phyloP scores from a whole-genome alignment of 495 filamentous ascomycete species.

The Zalerion maritima region DNA sequence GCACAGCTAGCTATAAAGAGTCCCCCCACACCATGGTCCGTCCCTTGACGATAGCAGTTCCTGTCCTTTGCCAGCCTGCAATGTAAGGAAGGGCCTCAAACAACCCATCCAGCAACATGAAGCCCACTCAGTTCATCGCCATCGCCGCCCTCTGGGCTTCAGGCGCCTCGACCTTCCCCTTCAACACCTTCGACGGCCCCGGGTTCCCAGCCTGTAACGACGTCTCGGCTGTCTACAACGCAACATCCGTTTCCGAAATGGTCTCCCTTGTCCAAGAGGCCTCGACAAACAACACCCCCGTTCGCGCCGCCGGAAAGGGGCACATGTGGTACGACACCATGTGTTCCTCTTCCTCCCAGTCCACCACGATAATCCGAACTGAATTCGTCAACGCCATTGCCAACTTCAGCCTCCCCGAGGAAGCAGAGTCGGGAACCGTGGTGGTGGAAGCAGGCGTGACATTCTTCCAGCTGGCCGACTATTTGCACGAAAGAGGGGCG shows the following conservation, averaged over 20 bases:
- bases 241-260: constrained; percentile 29
- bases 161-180: constrained; percentile 16
- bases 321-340: constrained; percentile 39
- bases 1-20: no score
- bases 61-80: no score
- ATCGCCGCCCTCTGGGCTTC: no score
- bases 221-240: constrained; percentile 25
- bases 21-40: no score
- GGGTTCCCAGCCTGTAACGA: constrained; percentile 31
- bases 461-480: constrained; percentile 35
- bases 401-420: constrained; percentile 21
- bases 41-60: no score
- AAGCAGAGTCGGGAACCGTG: constrained; percentile 22
- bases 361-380: constrained; percentile 30
- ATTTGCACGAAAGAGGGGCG: constrained; percentile 26
- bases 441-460: constrained; percentile 33
- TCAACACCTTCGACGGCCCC: constrained; percentile 35
- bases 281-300: constrained; percentile 14
- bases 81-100: no score
- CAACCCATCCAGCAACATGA: no score
- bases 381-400: constrained; percentile 27
- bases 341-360: constrained; percentile 23
- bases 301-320: constrained; percentile 32
- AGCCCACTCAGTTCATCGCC: no score
- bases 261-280: constrained; percentile 24